These are phyloP conservation scores for Glycine soja DNA, from an alignment of 306 rosid species.

Conservation along the genomic window DNA sequence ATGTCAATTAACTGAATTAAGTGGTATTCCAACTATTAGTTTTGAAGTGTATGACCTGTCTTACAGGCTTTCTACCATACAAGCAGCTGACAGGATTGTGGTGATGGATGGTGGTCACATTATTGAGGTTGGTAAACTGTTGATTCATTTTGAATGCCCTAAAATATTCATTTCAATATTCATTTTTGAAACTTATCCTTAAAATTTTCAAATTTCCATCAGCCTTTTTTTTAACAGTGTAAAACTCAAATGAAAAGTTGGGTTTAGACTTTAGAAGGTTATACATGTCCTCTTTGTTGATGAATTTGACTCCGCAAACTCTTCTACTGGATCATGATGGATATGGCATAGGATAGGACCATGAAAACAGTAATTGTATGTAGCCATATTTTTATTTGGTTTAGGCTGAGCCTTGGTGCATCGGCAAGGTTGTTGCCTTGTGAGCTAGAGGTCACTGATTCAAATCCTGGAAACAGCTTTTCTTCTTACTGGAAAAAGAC, in stretches of 20 bases:
- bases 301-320: slow-evolving; percentile 20
- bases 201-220: neutral
- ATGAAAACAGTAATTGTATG: slow-evolving; percentile 27
- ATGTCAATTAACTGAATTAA: slow-evolving; percentile 1
- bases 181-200: slow-evolving; percentile 38
- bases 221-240: neutral
- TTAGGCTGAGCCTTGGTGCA: neutral
- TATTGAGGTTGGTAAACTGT: slow-evolving; percentile 75
- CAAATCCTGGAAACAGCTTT: neutral
- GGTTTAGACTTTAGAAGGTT: slow-evolving; percentile 6
- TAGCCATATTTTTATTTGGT: slow-evolving; percentile 23
- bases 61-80: slow-evolving; percentile 93
- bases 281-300: neutral
- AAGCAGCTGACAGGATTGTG: slow-evolving; percentile 94
- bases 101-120: slow-evolving; percentile 87
- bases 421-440: neutral
- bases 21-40: slow-evolving; percentile 1
- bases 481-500: neutral
- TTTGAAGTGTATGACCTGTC: slow-evolving; percentile 33
- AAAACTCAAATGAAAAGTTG: neutral
- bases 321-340: slow-evolving; percentile 36
- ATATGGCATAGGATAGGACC: slow-evolving; percentile 35
- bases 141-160: slow-evolving; percentile 40
- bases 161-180: slow-evolving; percentile 26
- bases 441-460: neutral